Conservation (phyloP, 176 grass and related monocot genomes). For the Oryza longistaminata region DNA sequence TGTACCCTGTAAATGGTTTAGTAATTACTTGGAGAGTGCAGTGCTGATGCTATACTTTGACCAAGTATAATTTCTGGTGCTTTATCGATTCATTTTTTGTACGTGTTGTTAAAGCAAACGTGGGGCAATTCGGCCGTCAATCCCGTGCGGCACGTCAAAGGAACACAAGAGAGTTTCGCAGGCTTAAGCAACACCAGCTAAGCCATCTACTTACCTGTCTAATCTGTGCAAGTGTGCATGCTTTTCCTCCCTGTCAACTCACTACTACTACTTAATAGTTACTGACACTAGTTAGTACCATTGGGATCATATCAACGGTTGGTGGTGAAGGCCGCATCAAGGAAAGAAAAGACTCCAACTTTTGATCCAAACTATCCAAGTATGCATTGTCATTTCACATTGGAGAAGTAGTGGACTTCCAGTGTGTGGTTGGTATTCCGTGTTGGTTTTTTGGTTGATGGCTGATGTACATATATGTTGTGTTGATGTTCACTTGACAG, state of each 20-base stretch:
- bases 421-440: neutral
- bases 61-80: neutral
- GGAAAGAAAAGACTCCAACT: neutral
- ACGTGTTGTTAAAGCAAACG: conserved; percentile 22
- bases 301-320: neutral
- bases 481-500: neutral
- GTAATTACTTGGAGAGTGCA: neutral
- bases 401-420: neutral
- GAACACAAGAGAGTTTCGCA: conserved; percentile 26
- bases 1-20: neutral
- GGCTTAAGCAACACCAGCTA: conserved; percentile 27
- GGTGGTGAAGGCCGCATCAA: conserved; percentile 36
- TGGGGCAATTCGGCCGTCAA: conserved; percentile 19
- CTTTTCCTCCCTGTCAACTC: conserved; percentile 10
- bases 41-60: neutral
- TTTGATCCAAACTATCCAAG: neutral
- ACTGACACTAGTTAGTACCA: neutral
- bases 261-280: conserved; percentile 19
- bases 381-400: neutral
- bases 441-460: neutral
- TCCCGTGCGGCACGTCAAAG: conserved; percentile 10
- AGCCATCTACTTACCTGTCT: neutral
- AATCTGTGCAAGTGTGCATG: neutral
- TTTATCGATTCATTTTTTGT: neutral
- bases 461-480: neutral